Base-by-base conservation (phyloP, 441 rosid genomes). In the Daphne laureola region DNA sequence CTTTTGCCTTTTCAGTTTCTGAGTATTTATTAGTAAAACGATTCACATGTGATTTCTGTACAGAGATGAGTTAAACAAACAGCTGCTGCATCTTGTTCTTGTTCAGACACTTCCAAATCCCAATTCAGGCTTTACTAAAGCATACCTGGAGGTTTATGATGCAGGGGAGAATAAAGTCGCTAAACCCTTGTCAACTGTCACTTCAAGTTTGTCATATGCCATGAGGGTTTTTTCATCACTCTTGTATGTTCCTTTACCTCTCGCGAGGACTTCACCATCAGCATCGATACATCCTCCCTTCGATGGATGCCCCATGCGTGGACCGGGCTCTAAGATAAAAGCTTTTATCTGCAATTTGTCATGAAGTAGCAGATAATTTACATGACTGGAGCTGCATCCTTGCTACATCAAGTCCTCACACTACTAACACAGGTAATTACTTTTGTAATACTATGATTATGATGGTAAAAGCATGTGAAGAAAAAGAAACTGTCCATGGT, bases 181-280 rank as follows among this genome's bases (percentile, higher is more conserved):
- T 64, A 92, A 76, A 69, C 96, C 96, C 86, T 76, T 91, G 67
- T 92, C 86, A 48, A 92, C 67, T 9, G 77, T 77, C 47, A 92
- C 68, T 43, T 70, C 76, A 60, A 88, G 82, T 69, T 70, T 82
- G 52, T 66, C 66, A 13, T 88, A 92, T 31, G 75, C 43, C 95
- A 92, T 84, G 57, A 81, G 62, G 5, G 80, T 50, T 65, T 74
- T 76, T 54, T 67, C 73, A 21, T 71, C 69, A 47, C 73, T 73
- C 63, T 65, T 63, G 45, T 82, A 86, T 11, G 88, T 48, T 58
- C 72, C 79, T 17, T 52, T 84, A 46, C 96, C 98, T 55, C 86
- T 77, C 27, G 94, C 95, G 21, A 92, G 44, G 14, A 88, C 96
- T 63, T 92, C 98, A 3, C 98, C 98, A 17, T 92, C 98, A 4